phyloP scores from a whole-genome alignment of 768 basidiomycete genomes.

The Dacryopinax primogenitus region DNA sequence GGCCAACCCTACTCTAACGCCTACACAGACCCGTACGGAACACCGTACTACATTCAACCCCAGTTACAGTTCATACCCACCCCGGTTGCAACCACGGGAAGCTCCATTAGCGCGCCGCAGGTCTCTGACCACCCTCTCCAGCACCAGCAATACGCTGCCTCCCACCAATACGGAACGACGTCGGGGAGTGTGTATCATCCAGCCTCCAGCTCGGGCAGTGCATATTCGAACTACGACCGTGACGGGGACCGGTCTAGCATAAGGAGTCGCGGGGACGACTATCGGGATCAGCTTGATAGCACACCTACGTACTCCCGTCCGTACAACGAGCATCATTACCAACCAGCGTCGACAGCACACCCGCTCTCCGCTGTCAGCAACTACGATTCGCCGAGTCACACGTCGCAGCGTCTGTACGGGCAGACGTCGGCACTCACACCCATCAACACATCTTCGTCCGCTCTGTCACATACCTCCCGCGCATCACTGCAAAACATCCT shows the following conservation, averaged over 20 bases:
- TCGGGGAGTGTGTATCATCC: neutral
- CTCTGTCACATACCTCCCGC: neutral
- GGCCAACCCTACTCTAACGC: neutral
- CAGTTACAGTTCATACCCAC: neutral
- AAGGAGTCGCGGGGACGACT: neutral
- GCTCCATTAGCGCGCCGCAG: neutral
- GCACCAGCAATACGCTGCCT: neutral
- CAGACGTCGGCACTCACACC: neutral
- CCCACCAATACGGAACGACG: neutral
- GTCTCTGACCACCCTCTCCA: neutral
- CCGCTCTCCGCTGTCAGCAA: slow-evolving; percentile 3
- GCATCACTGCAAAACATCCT: slow-evolving; percentile 7
- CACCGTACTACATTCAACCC: neutral
- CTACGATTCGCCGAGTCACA: neutral
- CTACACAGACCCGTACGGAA: neutral
- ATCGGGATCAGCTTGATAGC: neutral
- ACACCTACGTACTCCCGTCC: neutral
- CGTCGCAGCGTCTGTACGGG: neutral
- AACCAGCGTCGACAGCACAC: neutral
- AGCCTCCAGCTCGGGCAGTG: slow-evolving; percentile 2
- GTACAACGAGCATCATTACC: neutral
- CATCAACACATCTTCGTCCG: slow-evolving; percentile 1
- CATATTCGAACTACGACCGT: neutral
- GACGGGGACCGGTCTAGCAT: neutral
- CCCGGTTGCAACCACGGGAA: neutral